Evolutionary conservation across 768 basidiomycete genomes (phyloP).

Genomic region (Leccinum imitatum): DNA sequence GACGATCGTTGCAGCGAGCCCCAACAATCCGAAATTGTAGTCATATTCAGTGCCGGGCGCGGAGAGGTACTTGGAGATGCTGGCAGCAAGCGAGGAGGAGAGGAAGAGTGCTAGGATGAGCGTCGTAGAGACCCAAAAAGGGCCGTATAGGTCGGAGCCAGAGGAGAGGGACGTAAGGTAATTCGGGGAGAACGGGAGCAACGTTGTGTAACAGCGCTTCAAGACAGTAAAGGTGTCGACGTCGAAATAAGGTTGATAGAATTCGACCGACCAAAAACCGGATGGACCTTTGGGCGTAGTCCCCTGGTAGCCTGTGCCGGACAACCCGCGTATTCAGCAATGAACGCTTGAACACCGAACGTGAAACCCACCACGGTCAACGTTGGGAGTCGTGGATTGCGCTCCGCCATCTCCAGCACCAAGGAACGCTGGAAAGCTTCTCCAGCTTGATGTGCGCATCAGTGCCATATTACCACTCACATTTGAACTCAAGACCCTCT

Average conservation of each 20-base stretch:
- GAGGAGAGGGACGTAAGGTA: constrained; percentile 63
- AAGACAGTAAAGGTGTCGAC: constrained; percentile 80
- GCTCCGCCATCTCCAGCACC: constrained; percentile 33
- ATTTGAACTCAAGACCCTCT: constrained; percentile 72
- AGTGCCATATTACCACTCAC: constrained; percentile 34
- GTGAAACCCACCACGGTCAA: constrained; percentile 49
- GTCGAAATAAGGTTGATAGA: constrained; percentile 87
- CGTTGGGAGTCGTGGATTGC: constrained; percentile 33
- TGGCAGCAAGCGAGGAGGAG: constrained; percentile 88
- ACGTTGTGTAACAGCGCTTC: constrained; percentile 71
- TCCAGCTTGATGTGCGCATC: background rate
- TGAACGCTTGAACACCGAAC: background rate
- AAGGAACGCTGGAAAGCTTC: constrained; percentile 50
- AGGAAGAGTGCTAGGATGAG: constrained; percentile 92
- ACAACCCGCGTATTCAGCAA: background rate
- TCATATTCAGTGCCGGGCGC: constrained; percentile 53
- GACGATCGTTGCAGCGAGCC: constrained; percentile 78
- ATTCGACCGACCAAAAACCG: constrained; percentile 80
- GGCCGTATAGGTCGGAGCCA: constrained; percentile 71
- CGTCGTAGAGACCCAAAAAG: constrained; percentile 97
- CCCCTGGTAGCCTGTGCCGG: constrained; percentile 53
- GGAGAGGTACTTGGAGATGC: constrained; percentile 85
- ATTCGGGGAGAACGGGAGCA: constrained; percentile 68
- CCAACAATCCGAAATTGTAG: constrained; percentile 85
- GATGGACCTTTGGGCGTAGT: constrained; percentile 44